A percentile compares a stretch with the other conserved stretches of the same genome.
Conservation (phyloP, 257 asterid species). For the Solanum gracilifrons region DNA sequence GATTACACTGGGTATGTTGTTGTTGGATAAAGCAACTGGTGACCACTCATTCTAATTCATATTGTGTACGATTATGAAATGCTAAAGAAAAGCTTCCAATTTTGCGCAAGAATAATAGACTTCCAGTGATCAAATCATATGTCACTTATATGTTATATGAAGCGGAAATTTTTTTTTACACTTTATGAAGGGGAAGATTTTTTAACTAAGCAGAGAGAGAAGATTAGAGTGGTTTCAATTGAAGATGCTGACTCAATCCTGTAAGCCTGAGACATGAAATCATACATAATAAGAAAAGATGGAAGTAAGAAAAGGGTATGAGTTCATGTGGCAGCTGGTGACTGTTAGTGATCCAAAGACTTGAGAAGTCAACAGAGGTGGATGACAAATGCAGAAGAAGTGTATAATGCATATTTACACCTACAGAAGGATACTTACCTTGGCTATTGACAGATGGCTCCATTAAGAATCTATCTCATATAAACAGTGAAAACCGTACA, state of each 20-base stretch:
- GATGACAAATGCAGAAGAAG: background rate
- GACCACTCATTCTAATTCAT: background rate
- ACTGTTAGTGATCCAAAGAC: background rate
- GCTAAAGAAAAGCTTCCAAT: background rate
- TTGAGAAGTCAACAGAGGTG: background rate
- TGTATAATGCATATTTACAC: background rate
- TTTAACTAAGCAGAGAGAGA: background rate
- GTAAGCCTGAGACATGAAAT: background rate
- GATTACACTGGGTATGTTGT: background rate
- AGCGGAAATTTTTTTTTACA: background rate
- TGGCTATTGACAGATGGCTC: background rate
- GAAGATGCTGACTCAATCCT: background rate
- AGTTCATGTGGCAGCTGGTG: background rate
- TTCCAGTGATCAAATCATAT: background rate
- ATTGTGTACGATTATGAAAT: background rate
- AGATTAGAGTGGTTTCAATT: background rate
- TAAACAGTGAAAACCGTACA: background rate
- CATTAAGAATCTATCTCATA: background rate
- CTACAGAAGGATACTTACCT: background rate
- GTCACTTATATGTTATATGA: background rate
- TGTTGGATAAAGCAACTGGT: background rate
- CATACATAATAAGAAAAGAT: background rate
- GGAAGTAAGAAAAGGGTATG: background rate
- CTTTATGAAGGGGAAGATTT: background rate
- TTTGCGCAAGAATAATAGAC: background rate